These are phyloP conservation scores for Colletotrichum cereale DNA, from an alignment of 2,329 filamentous ascomycete genomes.

Conservation along the genomic window DNA sequence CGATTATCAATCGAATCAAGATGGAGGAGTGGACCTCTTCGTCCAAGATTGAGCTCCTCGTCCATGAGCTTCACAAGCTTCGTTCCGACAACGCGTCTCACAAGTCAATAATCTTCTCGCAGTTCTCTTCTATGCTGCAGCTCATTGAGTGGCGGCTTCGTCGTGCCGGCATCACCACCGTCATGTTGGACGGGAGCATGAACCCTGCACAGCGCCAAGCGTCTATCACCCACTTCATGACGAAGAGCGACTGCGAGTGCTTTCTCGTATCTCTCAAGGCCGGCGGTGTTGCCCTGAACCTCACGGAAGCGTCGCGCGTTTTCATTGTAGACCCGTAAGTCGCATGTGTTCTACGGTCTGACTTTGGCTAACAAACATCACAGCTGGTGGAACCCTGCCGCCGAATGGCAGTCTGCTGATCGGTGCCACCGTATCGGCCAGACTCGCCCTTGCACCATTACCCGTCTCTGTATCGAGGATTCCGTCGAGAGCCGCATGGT, in stretches of 20 bases:
- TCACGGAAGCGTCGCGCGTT: constrained; percentile 94
- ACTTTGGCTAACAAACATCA: constrained; percentile 43
- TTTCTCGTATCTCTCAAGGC: constrained; percentile 97
- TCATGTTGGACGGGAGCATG: constrained; percentile 99
- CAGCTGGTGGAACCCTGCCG: constrained; percentile 99
- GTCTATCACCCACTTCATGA: constrained; percentile 97
- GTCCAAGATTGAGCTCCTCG: constrained; percentile 96
- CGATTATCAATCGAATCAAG: constrained; percentile 98
- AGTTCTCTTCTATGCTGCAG: constrained; percentile 97
- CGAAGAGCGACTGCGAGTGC: constrained; percentile 91
- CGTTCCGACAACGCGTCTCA: constrained; percentile 92
- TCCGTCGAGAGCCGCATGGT: constrained; percentile 97
- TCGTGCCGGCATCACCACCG: constrained; percentile 96
- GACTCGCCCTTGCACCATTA: constrained; percentile 92
- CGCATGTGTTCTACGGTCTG: neutral
- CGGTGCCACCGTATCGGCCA: constrained; percentile 96
- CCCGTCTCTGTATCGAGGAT: constrained; percentile 94
- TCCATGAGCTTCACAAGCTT: constrained; percentile 93
- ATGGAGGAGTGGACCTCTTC: constrained; percentile 99
- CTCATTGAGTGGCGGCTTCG: constrained; percentile 97
- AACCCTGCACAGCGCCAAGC: constrained; percentile 92
- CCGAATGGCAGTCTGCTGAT: constrained; percentile 98
- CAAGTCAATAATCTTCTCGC: constrained; percentile 97
- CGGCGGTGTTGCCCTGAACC: constrained; percentile 92
- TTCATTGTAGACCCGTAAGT: constrained; percentile 97